Conservation (phyloP, 225 moss, liverwort and hornwort species). For the Antitrichia curtipendula region DNA sequence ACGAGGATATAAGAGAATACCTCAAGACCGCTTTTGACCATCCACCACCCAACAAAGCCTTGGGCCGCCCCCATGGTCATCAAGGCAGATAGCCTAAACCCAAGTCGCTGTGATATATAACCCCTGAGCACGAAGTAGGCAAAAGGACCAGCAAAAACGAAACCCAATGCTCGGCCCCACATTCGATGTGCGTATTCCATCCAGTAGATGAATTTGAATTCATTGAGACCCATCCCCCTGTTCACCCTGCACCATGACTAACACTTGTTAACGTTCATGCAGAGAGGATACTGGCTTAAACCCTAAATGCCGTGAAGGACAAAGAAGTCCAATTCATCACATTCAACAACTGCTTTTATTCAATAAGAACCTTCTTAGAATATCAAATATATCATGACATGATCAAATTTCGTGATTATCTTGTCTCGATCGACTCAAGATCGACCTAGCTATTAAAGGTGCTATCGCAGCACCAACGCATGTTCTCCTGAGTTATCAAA, state of each 20-base stretch:
- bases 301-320: background rate
- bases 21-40: conserved; percentile 99
- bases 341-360: background rate
- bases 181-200: conserved; percentile 97
- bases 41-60: conserved; percentile 99
- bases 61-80: conserved; percentile 99
- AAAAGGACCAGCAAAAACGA: conserved; percentile 96
- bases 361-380: background rate
- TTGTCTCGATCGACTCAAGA: background rate
- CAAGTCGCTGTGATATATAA: conserved; percentile 71
- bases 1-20: conserved; percentile 10
- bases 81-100: conserved; percentile 61
- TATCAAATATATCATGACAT: background rate
- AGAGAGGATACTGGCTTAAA: background rate
- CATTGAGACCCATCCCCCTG: conserved; percentile 71
- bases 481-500: background rate
- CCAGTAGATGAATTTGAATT: conserved; percentile 98
- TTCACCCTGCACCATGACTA: conserved; percentile 56
- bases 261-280: background rate
- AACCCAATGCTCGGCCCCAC: conserved; percentile 84
- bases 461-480: background rate
- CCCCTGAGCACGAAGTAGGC: conserved; percentile 87
- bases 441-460: background rate
- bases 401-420: background rate
- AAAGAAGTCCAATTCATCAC: background rate